Evolutionary conservation across 129 eudicot genomes (phyloP).

Genomic region (Erigeron canadensis): DNA sequence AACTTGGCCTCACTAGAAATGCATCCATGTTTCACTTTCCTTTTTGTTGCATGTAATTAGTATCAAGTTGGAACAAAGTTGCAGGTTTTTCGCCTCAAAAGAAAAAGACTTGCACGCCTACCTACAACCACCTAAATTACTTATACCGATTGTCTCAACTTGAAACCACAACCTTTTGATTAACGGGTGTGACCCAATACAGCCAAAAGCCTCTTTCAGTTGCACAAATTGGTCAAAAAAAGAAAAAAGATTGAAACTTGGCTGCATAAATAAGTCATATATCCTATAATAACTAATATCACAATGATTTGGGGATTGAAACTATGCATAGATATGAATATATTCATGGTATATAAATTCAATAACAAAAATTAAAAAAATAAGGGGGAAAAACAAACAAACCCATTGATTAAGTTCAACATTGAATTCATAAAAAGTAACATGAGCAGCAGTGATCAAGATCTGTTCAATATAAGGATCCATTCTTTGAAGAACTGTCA

Average conservation of each 20-base stretch:
- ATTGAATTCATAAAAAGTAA: conserved; percentile 75
- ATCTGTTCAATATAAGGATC: conserved; percentile 84
- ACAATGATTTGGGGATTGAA: background rate
- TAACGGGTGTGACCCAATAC: no score
- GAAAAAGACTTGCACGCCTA: no score
- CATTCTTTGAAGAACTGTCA: conserved; percentile 79
- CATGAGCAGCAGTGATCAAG: conserved; percentile 85
- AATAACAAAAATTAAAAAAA: background rate
- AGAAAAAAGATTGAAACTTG: background rate
- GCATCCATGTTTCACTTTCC: background rate
- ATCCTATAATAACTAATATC: background rate
- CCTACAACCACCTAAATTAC: no score
- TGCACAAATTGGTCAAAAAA: background rate
- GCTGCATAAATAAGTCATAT: background rate
- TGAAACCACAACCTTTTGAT: background rate
- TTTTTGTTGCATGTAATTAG: no score
- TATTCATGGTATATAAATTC: background rate
- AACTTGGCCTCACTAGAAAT: background rate
- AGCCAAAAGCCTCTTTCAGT: no score
- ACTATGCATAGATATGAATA: background rate
- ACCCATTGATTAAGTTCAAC: conserved; percentile 82
- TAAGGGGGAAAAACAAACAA: background rate
- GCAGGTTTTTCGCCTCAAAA: no score
- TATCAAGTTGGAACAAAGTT: no score
- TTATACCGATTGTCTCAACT: background rate